Conservation (phyloP, 2,329 filamentous ascomycete genomes). For the Davidsoniella virescens region DNA sequence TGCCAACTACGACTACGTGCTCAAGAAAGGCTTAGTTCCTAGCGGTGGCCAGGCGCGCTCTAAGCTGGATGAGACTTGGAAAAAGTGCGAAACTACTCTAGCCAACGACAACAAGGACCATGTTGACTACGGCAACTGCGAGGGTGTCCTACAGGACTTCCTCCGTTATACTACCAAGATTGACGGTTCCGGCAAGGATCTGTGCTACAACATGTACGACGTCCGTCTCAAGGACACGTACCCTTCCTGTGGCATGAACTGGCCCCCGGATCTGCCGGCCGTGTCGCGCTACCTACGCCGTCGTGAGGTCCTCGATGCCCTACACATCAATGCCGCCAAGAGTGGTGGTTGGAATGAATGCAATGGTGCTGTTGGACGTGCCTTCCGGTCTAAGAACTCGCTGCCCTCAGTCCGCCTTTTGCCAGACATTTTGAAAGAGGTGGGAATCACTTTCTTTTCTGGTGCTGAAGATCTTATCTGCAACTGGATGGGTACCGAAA, state of each 20-base stretch:
- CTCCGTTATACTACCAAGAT: conserved; percentile 43
- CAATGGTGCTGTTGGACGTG: conserved; percentile 55
- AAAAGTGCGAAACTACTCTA: conserved; percentile 49
- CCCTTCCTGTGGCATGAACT: conserved; percentile 89
- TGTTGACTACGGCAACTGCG: conserved; percentile 58
- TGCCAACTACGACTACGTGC: conserved; percentile 63
- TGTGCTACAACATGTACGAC: conserved; percentile 95
- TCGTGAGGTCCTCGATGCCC: conserved; percentile 58
- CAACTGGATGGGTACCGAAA: conserved; percentile 89
- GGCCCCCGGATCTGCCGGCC: conserved; percentile 70
- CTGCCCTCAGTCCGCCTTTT: conserved; percentile 57
- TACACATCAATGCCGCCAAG: conserved; percentile 72
- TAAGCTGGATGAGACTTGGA: conserved; percentile 51
- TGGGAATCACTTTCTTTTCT: conserved; percentile 77
- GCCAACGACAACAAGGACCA: conserved; percentile 28
- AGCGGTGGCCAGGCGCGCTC: conserved; percentile 38
- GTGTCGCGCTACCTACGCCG: conserved; percentile 76
- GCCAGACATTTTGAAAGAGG: conserved; percentile 58
- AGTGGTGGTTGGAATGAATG: conserved; percentile 86
- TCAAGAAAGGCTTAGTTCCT: conserved; percentile 37
- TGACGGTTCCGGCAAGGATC: conserved; percentile 28
- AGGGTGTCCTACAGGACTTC: conserved; percentile 58
- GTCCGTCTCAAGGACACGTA: conserved; percentile 66
- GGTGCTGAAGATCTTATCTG: conserved; percentile 91
- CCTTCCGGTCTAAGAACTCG: conserved; percentile 57